These are phyloP conservation scores for Groenewaldozyma auringiensis DNA, from an alignment of 1,139 yeast species.

Conservation along the genomic window DNA sequence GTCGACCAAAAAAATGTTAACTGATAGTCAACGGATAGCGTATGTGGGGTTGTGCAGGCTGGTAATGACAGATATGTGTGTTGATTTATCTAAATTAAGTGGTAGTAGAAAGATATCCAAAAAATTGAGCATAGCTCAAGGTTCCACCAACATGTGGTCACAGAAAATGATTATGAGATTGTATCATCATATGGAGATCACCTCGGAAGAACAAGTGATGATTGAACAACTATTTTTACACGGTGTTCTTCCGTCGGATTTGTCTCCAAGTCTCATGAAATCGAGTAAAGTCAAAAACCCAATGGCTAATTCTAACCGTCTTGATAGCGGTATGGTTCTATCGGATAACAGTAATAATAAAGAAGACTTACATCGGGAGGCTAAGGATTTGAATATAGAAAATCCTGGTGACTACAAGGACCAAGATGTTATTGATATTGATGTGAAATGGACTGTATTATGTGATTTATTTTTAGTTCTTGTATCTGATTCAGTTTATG, in stretches of 20 bases:
- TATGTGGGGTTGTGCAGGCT: slow-evolving; percentile 81
- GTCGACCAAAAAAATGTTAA: slow-evolving; percentile 72
- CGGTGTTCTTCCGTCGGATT: slow-evolving; percentile 68
- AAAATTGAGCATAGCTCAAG: slow-evolving; percentile 59
- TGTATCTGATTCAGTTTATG: slow-evolving; percentile 80
- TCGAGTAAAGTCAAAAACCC: slow-evolving; percentile 27
- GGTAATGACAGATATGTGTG: slow-evolving; percentile 72
- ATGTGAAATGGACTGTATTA: slow-evolving; percentile 84
- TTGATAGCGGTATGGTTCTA: not conserved
- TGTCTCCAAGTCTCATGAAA: slow-evolving; percentile 44
- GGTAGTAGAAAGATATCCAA: slow-evolving; percentile 37
- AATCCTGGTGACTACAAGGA: slow-evolving; percentile 34
- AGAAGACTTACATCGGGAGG: not conserved
- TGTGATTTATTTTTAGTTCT: slow-evolving; percentile 82
- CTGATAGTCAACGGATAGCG: slow-evolving; percentile 83
- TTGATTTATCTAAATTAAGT: slow-evolving; percentile 57
- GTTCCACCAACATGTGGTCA: slow-evolving; percentile 82
- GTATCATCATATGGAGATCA: slow-evolving; percentile 73
- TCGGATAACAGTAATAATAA: not conserved
- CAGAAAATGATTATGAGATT: slow-evolving; percentile 61
- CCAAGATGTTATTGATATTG: slow-evolving; percentile 47
- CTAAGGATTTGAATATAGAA: slow-evolving; percentile 19
- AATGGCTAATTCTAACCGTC: slow-evolving; percentile 12
- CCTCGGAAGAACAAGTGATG: slow-evolving; percentile 73
- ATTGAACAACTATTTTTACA: slow-evolving; percentile 79